phyloP scores from a whole-genome alignment of 352 stramenopile species.

The Hyaloperonospora arabidopsidis region DNA sequence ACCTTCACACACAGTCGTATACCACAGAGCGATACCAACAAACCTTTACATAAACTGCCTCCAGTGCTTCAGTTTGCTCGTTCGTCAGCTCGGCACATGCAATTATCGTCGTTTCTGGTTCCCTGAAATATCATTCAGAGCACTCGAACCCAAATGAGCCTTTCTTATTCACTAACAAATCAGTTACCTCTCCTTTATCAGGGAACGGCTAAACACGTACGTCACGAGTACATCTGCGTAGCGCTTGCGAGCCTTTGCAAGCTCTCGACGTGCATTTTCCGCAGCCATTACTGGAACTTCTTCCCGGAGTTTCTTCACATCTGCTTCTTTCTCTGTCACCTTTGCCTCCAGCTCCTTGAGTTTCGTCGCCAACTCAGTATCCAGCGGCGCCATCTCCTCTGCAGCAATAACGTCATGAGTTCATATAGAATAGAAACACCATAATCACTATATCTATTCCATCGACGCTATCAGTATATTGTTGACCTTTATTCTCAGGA shows the following conservation, averaged over 20 bases:
- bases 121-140: constrained; percentile 4
- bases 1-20: no score
- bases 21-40: not conserved
- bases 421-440: not conserved
- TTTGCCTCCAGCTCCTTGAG: constrained; percentile 42
- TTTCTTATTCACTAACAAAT: not conserved
- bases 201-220: constrained; percentile 18
- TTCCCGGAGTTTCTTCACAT: constrained; percentile 50
- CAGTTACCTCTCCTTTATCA: constrained; percentile 4
- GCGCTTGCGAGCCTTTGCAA: constrained; percentile 51
- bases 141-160: no score
- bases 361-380: constrained; percentile 34
- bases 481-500: constrained; percentile 45
- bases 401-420: not conserved
- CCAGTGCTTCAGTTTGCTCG: constrained; percentile 38
- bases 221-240: constrained; percentile 41
- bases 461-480: constrained; percentile 3
- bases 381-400: constrained; percentile 62
- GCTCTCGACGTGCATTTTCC: constrained; percentile 39
- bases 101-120: constrained; percentile 22
- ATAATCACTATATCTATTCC: not conserved
- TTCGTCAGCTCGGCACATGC: constrained; percentile 29
- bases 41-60: constrained; percentile 52
- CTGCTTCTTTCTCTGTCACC: constrained; percentile 47
- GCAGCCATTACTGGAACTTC: constrained; percentile 47